phyloP scores from a whole-genome alignment of 225 moss, liverwort and hornwort species.

The Antitrichia curtipendula region DNA sequence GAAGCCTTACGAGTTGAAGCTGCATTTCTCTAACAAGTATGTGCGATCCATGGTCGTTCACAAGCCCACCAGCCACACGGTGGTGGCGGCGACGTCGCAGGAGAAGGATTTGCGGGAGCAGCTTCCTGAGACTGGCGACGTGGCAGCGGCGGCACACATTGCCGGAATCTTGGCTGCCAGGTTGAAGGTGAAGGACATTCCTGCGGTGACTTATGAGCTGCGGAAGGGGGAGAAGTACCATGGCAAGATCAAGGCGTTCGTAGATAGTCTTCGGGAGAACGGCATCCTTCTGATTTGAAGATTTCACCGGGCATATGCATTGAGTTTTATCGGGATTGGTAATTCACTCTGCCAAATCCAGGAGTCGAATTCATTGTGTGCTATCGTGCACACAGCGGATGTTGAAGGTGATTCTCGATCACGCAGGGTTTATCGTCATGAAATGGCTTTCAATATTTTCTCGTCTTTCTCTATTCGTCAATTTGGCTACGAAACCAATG shows the following conservation, averaged over 20 bases:
- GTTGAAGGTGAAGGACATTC: conserved; percentile 58
- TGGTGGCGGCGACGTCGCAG: conserved; percentile 60
- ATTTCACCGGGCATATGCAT: neutral
- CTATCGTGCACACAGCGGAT: neutral
- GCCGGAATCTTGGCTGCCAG: conserved; percentile 44
- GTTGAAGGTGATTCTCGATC: neutral
- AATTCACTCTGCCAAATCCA: neutral
- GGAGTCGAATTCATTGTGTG: neutral
- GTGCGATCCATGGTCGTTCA: conserved; percentile 70
- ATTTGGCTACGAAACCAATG: neutral
- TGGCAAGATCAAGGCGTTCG: conserved; percentile 54
- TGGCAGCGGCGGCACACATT: conserved; percentile 46
- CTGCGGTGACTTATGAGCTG: conserved; percentile 49
- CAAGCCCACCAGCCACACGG: conserved; percentile 48
- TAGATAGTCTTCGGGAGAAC: conserved; percentile 48
- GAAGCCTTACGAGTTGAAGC: conserved; percentile 66
- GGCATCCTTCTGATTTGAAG: conserved; percentile 50
- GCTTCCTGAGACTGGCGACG: conserved; percentile 33
- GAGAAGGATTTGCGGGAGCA: conserved; percentile 43
- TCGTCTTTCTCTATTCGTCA: neutral
- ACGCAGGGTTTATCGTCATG: neutral
- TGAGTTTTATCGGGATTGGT: neutral
- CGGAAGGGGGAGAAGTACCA: conserved; percentile 55
- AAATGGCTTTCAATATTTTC: neutral
- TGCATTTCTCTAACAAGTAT: conserved; percentile 80